Evolutionary conservation across 257 asterid species (phyloP).

Genomic region (Cynanchum wilfordii): DNA sequence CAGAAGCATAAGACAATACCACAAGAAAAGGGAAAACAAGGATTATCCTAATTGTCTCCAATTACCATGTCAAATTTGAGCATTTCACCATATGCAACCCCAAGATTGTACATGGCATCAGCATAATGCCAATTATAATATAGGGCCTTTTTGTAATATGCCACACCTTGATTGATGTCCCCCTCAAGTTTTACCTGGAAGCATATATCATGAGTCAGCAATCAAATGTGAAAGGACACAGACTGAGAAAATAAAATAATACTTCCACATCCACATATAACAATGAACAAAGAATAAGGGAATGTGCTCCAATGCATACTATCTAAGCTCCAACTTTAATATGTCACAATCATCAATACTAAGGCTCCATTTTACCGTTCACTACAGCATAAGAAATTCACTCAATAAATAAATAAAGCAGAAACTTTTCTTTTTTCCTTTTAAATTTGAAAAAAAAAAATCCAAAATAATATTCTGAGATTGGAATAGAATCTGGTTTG

Average conservation of each 20-base stretch:
- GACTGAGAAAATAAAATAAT: neutral
- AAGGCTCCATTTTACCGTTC: neutral
- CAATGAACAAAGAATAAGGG: neutral
- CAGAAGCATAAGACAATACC: neutral
- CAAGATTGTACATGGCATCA: slow-evolving; percentile 99
- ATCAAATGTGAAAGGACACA: neutral
- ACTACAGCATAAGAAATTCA: no score
- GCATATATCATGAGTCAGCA: slow-evolving; percentile 19
- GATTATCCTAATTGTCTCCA: neutral
- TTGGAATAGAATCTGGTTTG: no score
- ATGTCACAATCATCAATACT: neutral
- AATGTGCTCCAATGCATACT: neutral
- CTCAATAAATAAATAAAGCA: no score
- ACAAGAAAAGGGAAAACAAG: neutral
- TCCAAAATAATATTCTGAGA: no score
- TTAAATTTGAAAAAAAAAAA: no score
- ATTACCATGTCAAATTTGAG: slow-evolving; percentile 94
- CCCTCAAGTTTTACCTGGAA: slow-evolving; percentile 97
- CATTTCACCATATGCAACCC: slow-evolving; percentile 99
- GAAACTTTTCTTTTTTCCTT: no score
- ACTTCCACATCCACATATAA: neutral
- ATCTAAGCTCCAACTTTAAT: neutral
- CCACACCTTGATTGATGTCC: slow-evolving; percentile 84
- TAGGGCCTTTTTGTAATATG: slow-evolving; percentile 87
- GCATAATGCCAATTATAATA: slow-evolving; percentile 98